Evolutionary conservation across 2,329 filamentous ascomycete genomes (phyloP), one percentile per base, ranked within the genome.

Genomic region (Fusarium sp.): DNA sequence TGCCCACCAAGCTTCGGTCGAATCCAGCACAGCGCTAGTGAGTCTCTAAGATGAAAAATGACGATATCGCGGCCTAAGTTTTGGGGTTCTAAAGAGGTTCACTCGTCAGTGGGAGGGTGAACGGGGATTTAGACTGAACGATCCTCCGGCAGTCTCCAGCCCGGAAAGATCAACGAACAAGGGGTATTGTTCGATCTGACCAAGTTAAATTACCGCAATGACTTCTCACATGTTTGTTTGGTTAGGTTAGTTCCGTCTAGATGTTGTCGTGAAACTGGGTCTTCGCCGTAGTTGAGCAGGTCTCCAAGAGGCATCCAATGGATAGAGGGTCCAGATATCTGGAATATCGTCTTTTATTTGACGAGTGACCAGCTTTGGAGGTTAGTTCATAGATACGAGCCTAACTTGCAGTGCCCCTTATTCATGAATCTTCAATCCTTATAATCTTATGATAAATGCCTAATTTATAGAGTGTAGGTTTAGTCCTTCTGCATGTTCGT

Each of bases 31-130:
- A 47, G 37, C 59, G 62, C 72, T 74, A 74, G 66, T 61, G 51
- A 52, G 52, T 54, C 57, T 67, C 72, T 73, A 71, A 71, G 59
- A 62, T 63, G 59, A 73, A 60, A 47, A 50, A 74, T 74, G 72
- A 74, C 72, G 72, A 63, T 74, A 72, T 74, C 57, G 62, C 70
- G 60, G 69, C 53, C 58, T 47, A 34, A 47, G 20, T 62, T 57
- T 61, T 62, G 60, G 62, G 62, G 41, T 37, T 55, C 45, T 51
- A 28, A 46, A 58, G 56, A 50, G 36, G 47, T 18, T 51, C 34
- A 51, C 47, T 51, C 40, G 54, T 41, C 44, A 64, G 46, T 57
- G 57, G 42, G 62, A 60, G 52, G 36, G 52, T 18, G 59, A 64
- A 50, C 40, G 52, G 62, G 38, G 33, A 55, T 46, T 62, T 42